Conservation (phyloP, 441 rosid species). For the Gossypium schwendimanii region DNA sequence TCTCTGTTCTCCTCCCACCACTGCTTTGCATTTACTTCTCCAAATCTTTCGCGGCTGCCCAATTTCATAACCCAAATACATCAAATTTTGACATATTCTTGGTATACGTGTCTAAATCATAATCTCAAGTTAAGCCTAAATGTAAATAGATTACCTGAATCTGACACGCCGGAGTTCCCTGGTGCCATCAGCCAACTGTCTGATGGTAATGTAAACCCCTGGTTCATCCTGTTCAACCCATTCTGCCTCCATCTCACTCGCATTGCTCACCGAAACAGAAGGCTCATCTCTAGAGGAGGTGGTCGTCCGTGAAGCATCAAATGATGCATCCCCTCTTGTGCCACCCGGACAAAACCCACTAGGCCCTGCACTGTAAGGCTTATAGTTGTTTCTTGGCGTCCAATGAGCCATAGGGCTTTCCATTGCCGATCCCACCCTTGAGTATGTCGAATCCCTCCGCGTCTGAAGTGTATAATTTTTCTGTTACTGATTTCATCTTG, state of each 20-base stretch:
- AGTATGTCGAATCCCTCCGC: slow-evolving; percentile 77
- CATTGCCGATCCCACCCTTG: slow-evolving; percentile 65
- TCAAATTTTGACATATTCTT: neutral
- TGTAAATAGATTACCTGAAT: slow-evolving; percentile 58
- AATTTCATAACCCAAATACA: neutral
- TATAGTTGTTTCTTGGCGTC: slow-evolving; percentile 76
- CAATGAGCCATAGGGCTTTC: slow-evolving; percentile 68
- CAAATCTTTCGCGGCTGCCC: slow-evolving; percentile 83
- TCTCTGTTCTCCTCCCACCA: slow-evolving; percentile 99
- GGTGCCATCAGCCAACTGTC: slow-evolving; percentile 80
- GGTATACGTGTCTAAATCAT: too few species aligned
- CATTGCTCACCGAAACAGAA: slow-evolving; percentile 73
- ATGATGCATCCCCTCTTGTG: slow-evolving; percentile 35
- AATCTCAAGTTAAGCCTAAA: too few species aligned
- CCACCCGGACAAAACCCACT: slow-evolving; percentile 43
- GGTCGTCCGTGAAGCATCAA: slow-evolving; percentile 69
- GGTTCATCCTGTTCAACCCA: slow-evolving; percentile 95
- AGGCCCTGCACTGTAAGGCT: slow-evolving; percentile 48
- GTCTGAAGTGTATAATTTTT: slow-evolving; percentile 7
- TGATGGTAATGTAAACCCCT: slow-evolving; percentile 89
- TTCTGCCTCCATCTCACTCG: slow-evolving; percentile 85
- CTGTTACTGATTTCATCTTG: neutral
- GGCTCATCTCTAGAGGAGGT: slow-evolving; percentile 90
- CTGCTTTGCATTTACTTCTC: slow-evolving; percentile 80
- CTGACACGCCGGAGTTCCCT: slow-evolving; percentile 96